Conservation (phyloP, 139 green algal species). For the Haematococcus lacustris region DNA sequence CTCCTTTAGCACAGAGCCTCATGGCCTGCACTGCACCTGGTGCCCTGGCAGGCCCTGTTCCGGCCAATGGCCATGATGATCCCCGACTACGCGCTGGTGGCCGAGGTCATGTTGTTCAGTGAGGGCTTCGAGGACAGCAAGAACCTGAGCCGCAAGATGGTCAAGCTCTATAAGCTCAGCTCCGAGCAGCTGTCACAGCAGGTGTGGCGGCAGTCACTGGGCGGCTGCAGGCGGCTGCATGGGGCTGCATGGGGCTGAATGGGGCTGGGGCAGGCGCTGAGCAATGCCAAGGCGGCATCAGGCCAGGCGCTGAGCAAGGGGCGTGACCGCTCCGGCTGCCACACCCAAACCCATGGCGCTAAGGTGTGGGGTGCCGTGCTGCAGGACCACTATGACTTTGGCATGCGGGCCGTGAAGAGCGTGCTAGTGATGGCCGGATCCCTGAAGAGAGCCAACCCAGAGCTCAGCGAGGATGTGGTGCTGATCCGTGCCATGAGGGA, state of each 20-base stretch:
- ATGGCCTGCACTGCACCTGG: too few relatives aligned
- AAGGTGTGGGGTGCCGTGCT: too few relatives aligned
- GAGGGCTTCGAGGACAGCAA: constrained; percentile 79
- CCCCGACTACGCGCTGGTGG: constrained; percentile 73
- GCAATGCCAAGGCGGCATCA: too few relatives aligned
- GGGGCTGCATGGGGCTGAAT: too few relatives aligned
- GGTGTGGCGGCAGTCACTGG: too few relatives aligned
- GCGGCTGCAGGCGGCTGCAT: too few relatives aligned
- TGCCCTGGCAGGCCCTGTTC: constrained; percentile 63
- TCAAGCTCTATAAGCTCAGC: constrained; percentile 87
- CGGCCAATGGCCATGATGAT: constrained; percentile 83
- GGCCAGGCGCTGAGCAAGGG: too few relatives aligned
- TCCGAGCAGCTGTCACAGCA: constrained; percentile 85
- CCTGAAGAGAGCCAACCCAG: constrained; percentile 67
- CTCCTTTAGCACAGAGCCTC: too few relatives aligned
- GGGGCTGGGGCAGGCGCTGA: too few relatives aligned
- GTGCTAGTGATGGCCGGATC: constrained; percentile 79
- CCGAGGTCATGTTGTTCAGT: constrained; percentile 78
- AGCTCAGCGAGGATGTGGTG: constrained; percentile 60
- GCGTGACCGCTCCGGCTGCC: too few relatives aligned
- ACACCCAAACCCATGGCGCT: too few relatives aligned
- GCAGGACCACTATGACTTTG: constrained; percentile 62
- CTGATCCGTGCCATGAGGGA: constrained; percentile 77
- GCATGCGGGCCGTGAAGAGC: constrained; percentile 81
- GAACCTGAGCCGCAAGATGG: constrained; percentile 76